Evolutionary conservation across 257 asterid genomes (phyloP).

Genomic region (Solanum boliviense): DNA sequence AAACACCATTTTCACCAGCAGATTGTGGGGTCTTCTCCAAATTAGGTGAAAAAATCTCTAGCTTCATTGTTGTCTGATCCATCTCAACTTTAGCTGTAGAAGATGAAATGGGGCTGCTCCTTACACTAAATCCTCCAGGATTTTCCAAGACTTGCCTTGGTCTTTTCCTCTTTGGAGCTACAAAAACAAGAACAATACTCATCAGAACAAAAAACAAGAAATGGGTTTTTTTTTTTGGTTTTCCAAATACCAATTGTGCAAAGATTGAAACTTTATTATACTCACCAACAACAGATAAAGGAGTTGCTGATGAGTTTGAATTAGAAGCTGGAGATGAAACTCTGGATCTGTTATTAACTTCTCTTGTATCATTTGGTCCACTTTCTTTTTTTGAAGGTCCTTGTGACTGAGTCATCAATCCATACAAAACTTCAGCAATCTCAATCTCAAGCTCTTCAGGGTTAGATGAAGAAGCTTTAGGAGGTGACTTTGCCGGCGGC

Average conservation of each 20-base stretch:
- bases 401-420: slow-evolving; percentile 72
- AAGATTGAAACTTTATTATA: background rate
- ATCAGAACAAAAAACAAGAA: background rate
- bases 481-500: slow-evolving; percentile 62
- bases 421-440: slow-evolving; percentile 85
- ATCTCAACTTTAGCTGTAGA: slow-evolving; percentile 26
- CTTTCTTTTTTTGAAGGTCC: slow-evolving; percentile 58
- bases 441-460: slow-evolving; percentile 93
- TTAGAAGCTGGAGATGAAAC: slow-evolving; percentile 64
- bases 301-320: slow-evolving; percentile 29
- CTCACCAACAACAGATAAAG: slow-evolving; percentile 73
- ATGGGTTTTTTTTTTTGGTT: background rate
- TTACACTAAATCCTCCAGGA: slow-evolving; percentile 22
- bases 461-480: slow-evolving; percentile 51
- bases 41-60: slow-evolving; percentile 36
- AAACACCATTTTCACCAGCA: slow-evolving; percentile 27
- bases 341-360: slow-evolving; percentile 44
- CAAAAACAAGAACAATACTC: background rate
- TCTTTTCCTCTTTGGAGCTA: slow-evolving; percentile 84
- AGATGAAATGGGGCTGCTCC: slow-evolving; percentile 37
- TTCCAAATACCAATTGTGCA: background rate
- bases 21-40: slow-evolving; percentile 41
- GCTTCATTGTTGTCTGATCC: slow-evolving; percentile 43
- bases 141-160: slow-evolving; percentile 69
- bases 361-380: slow-evolving; percentile 30